Evolutionary conservation across 2,329 filamentous ascomycete genomes (phyloP), one percentile per base, ranked within the genome.

Genomic region (Penicillium oxalicum): DNA sequence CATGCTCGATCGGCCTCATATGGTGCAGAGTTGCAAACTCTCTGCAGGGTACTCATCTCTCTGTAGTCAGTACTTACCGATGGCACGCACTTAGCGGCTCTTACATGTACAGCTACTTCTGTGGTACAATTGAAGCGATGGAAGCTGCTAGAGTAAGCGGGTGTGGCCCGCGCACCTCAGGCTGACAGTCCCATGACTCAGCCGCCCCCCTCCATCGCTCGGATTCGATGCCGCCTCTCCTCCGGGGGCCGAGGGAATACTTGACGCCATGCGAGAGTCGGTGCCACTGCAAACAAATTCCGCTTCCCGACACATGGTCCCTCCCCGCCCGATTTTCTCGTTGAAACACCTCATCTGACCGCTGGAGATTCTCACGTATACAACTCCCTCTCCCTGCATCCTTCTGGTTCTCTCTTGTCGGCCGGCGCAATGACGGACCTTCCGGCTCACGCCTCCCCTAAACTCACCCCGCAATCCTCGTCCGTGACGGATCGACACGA

Each of bases 401-500:
- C 18, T 18, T 18, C 18, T 18, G 18, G 18, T 18, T 41, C 46
- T 47, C 50, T 46, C 41, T 53, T 40, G 28, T 40, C 50, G 25
- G 48, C 52, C 44, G 51, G 53, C 59, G 63, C 58, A 55, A 80
- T 81, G 78, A 69, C 75, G 40, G 73, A 78, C 49, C 70, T 80
- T 50, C 78, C 79, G n/a, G 74, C 77, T 35, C 77, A 79, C 60
- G 70, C 74, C 48, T 78, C 77, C 37, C 75, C 76, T 25, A 68
- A 70, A 53, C 68, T 79, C 47, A 63, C 74, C 47, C 69, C 74
- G 50, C 67, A 67, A 49, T 58, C 61, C 9, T 55, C 59, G 50
- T 29, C 40, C 18, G 43, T 34, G 33, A 46, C 48, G 35, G 47
- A 35, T 34, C 51, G 47, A 34, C 46, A 51, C 45, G 55, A 61